phyloP scores from a whole-genome alignment of 768 basidiomycete genomes.

The Pisolithus marmoratus region DNA sequence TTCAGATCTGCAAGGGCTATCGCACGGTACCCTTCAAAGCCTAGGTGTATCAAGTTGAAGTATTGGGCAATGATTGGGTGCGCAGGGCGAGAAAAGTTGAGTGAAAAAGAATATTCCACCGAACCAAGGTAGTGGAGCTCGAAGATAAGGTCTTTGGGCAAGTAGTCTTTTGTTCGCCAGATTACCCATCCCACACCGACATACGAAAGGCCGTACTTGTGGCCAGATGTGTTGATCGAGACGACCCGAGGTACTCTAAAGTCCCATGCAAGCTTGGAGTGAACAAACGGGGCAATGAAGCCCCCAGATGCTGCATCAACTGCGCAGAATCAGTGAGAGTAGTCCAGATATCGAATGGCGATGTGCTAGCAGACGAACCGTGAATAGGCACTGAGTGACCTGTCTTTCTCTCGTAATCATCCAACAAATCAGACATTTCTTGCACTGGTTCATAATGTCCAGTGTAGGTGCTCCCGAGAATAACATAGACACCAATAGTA shows the following conservation, averaged over 20 bases:
- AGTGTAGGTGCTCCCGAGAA: constrained; percentile 52
- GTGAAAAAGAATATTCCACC: constrained; percentile 71
- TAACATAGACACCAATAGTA: constrained; percentile 64
- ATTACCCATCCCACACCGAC: constrained; percentile 60
- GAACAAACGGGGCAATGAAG: constrained; percentile 60
- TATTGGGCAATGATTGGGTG: constrained; percentile 58
- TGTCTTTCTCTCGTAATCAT: constrained; percentile 45
- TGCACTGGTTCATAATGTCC: constrained; percentile 76
- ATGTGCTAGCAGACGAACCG: constrained; percentile 18
- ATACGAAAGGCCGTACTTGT: constrained; percentile 55
- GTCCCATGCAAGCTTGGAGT: constrained; percentile 52
- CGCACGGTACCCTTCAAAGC: constrained; percentile 47
- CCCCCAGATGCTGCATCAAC: constrained; percentile 59
- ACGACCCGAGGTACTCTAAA: constrained; percentile 56
- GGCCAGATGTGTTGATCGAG: constrained; percentile 53
- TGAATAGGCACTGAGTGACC: constrained; percentile 42
- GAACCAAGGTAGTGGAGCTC: constrained; percentile 48
- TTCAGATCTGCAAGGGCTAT: constrained; percentile 44
- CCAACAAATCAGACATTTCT: constrained; percentile 73
- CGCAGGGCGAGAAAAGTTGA: constrained; percentile 58
- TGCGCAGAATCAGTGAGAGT: constrained; percentile 4
- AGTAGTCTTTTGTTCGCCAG: constrained; percentile 49
- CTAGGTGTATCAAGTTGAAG: constrained; percentile 59
- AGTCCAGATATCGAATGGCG: constrained; percentile 16
- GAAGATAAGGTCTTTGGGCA: constrained; percentile 69